Percentiles rank a stretch among this genome's conserved stretches.
Conservation (phyloP, 345 rosid genomes). For the Aegle marmelos region DNA sequence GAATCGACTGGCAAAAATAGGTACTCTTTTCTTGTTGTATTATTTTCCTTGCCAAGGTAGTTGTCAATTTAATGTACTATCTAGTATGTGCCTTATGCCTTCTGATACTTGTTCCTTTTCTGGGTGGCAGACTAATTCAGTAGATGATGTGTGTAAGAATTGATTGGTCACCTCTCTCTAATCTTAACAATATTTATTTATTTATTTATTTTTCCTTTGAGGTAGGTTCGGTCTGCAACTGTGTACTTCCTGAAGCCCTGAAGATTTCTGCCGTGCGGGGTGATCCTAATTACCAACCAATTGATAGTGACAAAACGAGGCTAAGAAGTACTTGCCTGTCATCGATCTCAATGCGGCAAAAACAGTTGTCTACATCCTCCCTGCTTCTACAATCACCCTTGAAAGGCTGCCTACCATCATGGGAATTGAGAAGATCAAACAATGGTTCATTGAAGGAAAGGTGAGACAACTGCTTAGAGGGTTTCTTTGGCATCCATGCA, state of each 20-base stretch:
- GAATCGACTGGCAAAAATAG: conserved; percentile 85
- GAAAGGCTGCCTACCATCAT: conserved; percentile 79
- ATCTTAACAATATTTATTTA: conserved; percentile 14
- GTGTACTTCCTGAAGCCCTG: conserved; percentile 82
- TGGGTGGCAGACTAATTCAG: neutral
- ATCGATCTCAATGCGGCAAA: conserved; percentile 83
- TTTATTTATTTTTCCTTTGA: neutral
- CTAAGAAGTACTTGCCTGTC: conserved; percentile 62
- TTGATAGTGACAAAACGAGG: conserved; percentile 69
- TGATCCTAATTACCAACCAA: conserved; percentile 53
- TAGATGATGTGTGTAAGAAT: conserved; percentile 11
- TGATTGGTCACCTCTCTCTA: conserved; percentile 15
- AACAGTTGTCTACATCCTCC: conserved; percentile 69
- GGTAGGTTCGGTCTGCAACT: conserved; percentile 87
- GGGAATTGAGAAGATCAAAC: conserved; percentile 74
- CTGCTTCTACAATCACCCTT: conserved; percentile 70
- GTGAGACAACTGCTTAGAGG: conserved; percentile 25
- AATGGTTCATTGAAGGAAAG: conserved; percentile 67
- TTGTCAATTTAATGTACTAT: neutral
- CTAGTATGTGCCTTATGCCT: neutral
- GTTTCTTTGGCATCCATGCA: neutral
- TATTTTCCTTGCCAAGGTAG: neutral
- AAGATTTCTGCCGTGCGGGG: conserved; percentile 57
- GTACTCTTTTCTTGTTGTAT: conserved; percentile 29
- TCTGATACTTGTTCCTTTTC: neutral